Evolutionary conservation across 306 rosid genomes (phyloP).

Genomic region (Quercus suber): DNA sequence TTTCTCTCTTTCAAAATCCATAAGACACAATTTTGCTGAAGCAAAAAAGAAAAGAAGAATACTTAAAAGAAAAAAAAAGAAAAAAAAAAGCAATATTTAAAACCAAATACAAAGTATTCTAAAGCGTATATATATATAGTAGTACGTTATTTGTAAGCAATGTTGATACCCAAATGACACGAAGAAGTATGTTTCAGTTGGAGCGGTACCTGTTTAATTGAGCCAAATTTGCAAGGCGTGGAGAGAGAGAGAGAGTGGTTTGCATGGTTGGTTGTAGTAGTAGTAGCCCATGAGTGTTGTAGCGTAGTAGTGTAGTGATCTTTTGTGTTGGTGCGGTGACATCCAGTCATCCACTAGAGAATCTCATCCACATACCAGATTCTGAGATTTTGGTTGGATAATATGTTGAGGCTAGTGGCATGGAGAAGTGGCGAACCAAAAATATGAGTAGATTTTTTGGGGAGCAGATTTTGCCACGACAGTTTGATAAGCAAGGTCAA

Average conservation of each 20-base stretch:
- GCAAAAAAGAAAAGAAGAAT: not conserved
- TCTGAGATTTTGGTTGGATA: slow-evolving; percentile 39
- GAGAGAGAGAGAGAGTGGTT: slow-evolving; percentile 5
- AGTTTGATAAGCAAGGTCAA: slow-evolving; percentile 12
- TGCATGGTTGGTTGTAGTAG: slow-evolving; percentile 29
- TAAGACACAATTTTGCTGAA: not conserved
- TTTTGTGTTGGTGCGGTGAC: slow-evolving; percentile 48
- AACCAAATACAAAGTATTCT: not conserved
- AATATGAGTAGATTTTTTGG: not conserved
- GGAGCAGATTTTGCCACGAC: slow-evolving; percentile 45
- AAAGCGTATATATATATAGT: not conserved
- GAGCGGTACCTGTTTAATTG: slow-evolving; percentile 29
- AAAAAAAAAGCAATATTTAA: not conserved
- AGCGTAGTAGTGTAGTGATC: slow-evolving; percentile 20
- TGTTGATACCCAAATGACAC: not conserved
- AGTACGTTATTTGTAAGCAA: no score
- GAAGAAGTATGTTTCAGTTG: not conserved
- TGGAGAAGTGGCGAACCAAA: slow-evolving; percentile 4
- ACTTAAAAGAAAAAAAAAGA: not conserved
- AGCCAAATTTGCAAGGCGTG: slow-evolving; percentile 11
- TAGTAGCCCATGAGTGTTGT: not conserved
- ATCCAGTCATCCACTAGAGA: slow-evolving; percentile 40
- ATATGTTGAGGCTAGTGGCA: slow-evolving; percentile 41
- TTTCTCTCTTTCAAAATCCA: not conserved
- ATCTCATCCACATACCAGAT: slow-evolving; percentile 79